Base-by-base conservation (phyloP, 192 early-diverging fungal genomes). In the Podila horticola region DNA sequence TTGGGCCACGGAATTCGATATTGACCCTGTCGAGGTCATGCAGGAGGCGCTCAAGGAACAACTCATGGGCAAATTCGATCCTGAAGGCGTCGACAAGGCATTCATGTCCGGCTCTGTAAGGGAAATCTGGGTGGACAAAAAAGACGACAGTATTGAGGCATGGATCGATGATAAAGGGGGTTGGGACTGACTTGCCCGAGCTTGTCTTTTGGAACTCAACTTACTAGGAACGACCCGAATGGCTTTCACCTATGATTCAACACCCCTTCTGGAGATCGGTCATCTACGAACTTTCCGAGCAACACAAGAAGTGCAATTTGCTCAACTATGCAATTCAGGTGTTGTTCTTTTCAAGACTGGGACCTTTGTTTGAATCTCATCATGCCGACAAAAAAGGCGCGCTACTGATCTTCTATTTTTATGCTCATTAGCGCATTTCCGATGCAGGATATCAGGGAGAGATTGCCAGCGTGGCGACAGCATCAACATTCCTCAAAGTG, bases 201-300 rank as follows among this genome's bases (percentile, higher is more conserved):
- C 19, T 45, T 55, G 17, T 55, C 24, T 55, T 22, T 33, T 30
- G 20, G 30, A 19, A 51, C 31, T 51, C 24, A 10, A 12, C 66
- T 9, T 19, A 26, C 15, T 65, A 87, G 75, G 79, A 83, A 38
- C 82, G 84, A 33, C 91, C 91, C 3, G 75, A 74, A n/a, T 91
- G 90, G 83, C 73, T 93, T 12, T 57, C 67, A 26, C 76, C 75
- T 5, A 87, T 94, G 85, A 87, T 92, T 20, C 68, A 88, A 26
- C 86, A 91, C 71, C 74, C 82, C 24, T 84, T 79, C 31, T 94
- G 91, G 91, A 87, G 93, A 77, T 85, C 83, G 29, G 82, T 86
- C 17, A 89, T 93, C 22, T 94, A 94, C 64, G 87, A 88, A 22
- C 75, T 94, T 5, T 88, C 90, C 50, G 91, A 92, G 41, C 79